A percentile compares a stretch with the other conserved stretches of the same genome.
phyloP scores from a whole-genome alignment of 805 yeast genomes.

The Yarrowia sp. region DNA sequence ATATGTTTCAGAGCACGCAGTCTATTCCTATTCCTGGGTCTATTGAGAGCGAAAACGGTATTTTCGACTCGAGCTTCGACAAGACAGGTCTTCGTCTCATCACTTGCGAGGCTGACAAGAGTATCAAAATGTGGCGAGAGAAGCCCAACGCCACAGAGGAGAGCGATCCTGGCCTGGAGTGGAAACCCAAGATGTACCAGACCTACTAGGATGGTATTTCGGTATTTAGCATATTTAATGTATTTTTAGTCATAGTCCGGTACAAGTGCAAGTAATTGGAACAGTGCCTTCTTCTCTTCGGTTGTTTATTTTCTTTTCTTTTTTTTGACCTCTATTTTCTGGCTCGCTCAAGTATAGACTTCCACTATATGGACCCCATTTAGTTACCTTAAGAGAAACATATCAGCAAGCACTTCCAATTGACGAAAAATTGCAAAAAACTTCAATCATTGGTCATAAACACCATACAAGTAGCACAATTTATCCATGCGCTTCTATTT shows the following conservation, averaged over 20 bases:
- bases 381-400: too few species aligned
- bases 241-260: neutral
- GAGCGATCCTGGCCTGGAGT: conserved; percentile 40
- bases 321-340: too few species aligned
- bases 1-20: conserved; percentile 50
- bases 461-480: too few species aligned
- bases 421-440: too few species aligned
- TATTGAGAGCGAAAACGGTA: conserved; percentile 59
- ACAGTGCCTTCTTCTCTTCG: too few species aligned
- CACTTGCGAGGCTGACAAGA: conserved; percentile 87
- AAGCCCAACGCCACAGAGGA: conserved; percentile 41
- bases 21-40: conserved; percentile 71
- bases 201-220: neutral
- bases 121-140: conserved; percentile 57
- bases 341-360: too few species aligned
- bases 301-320: too few species aligned
- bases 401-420: too few species aligned
- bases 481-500: too few species aligned
- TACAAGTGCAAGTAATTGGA: too few species aligned
- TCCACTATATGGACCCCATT: too few species aligned
- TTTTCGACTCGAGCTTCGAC: conserved; percentile 72
- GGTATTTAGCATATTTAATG: conserved; percentile 15
- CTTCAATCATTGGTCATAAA: too few species aligned
- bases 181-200: conserved; percentile 35
- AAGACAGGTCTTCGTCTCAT: conserved; percentile 73